These are phyloP conservation scores for Nicotiana undulata DNA, from an alignment of 257 asterid genomes.

Conservation along the genomic window DNA sequence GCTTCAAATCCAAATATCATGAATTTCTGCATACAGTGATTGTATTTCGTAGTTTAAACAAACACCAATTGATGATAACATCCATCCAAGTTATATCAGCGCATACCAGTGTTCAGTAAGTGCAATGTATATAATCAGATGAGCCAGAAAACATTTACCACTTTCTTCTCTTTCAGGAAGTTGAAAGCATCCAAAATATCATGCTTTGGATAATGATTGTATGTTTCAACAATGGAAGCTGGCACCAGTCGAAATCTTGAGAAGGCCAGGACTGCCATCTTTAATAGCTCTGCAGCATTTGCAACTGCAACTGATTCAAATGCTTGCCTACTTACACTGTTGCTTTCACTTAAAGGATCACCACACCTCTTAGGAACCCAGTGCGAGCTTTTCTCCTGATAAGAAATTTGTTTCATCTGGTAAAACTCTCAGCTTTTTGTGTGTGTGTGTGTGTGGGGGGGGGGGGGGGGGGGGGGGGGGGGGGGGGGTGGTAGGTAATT, in stretches of 20 bases:
- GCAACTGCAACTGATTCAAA: constrained; percentile 79
- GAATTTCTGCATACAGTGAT: not conserved
- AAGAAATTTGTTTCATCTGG: constrained; percentile 34
- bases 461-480: constrained; percentile 20
- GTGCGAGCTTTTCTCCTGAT: constrained; percentile 38
- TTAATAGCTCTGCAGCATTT: constrained; percentile 82
- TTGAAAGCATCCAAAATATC: constrained; percentile 90
- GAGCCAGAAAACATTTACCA: constrained; percentile 38
- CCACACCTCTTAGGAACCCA: constrained; percentile 36
- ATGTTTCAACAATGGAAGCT: constrained; percentile 61
- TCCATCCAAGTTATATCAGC: not conserved
- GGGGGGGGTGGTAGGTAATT: constrained; percentile 16
- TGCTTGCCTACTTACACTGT: constrained; percentile 35
- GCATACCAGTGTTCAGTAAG: not conserved
- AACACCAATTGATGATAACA: not conserved
- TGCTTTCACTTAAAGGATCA: constrained; percentile 36
- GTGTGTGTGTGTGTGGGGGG: too few relatives aligned
- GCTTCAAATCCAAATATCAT: not conserved
- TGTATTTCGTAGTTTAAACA: not conserved
- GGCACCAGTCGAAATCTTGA: constrained; percentile 64
- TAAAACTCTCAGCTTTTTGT: constrained; percentile 32
- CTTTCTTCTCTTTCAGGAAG: constrained; percentile 75
- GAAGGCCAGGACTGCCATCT: constrained; percentile 71
- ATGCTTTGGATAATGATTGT: constrained; percentile 79
- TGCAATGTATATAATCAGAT: not conserved